Conservation (phyloP, 2,329 filamentous ascomycete species). For the Fusarium euwallaceae region DNA sequence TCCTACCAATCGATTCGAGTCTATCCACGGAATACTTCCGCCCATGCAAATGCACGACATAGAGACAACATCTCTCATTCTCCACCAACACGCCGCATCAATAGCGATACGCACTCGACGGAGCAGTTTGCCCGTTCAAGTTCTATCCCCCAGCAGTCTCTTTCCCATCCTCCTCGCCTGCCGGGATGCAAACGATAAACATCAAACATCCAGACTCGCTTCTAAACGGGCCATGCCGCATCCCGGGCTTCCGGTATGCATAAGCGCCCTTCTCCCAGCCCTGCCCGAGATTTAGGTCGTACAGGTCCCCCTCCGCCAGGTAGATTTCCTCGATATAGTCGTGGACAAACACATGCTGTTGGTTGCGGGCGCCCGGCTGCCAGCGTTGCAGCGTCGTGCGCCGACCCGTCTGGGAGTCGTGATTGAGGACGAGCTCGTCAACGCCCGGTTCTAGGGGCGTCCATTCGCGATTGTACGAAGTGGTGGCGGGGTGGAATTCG, state of each 20-base stretch:
- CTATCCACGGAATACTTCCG: background rate
- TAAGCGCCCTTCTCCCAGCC: constrained; percentile 53
- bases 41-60: constrained; percentile 5
- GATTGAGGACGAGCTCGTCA: constrained; percentile 54
- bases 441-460: constrained; percentile 49
- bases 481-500: constrained; percentile 45
- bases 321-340: constrained; percentile 56
- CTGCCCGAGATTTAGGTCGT: constrained; percentile 48
- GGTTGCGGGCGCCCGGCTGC: constrained; percentile 49
- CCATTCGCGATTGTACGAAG: constrained; percentile 39
- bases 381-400: constrained; percentile 53
- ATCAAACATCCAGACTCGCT: constrained; percentile 53
- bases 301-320: constrained; percentile 52
- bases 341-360: constrained; percentile 49
- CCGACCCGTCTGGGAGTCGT: constrained; percentile 45
- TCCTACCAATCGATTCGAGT: background rate
- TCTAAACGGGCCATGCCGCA: constrained; percentile 55
- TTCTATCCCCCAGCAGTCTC: constrained; percentile 17
- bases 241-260: constrained; percentile 56
- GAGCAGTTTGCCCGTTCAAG: constrained; percentile 10
- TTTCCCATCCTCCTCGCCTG: constrained; percentile 16
- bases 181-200: constrained; percentile 44
- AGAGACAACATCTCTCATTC: background rate
- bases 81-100: background rate
- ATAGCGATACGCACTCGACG: no score